A percentile compares a stretch with the other conserved stretches of the same genome.
Evolutionary conservation across 345 rosid genomes (phyloP).

Genomic region (Lumnitzera littorea): DNA sequence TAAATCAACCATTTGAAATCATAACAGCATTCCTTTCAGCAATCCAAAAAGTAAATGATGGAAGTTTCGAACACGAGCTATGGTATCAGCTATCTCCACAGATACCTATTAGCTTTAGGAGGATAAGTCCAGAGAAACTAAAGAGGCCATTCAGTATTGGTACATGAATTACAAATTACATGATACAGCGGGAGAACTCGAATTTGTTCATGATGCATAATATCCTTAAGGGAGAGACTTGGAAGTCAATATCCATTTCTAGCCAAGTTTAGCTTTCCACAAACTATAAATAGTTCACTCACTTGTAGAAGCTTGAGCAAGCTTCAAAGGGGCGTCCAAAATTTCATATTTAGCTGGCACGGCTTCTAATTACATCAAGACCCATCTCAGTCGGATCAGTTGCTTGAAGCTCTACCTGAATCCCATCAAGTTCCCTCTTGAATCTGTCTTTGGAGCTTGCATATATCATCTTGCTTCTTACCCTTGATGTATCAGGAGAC

Average conservation of each 20-base stretch:
- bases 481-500: slow-evolving; percentile 30
- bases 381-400: slow-evolving; percentile 35
- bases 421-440: slow-evolving; percentile 31
- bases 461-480: slow-evolving; percentile 33
- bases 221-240: slow-evolving; percentile 5
- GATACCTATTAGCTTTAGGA: slow-evolving; percentile 1
- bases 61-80: no score
- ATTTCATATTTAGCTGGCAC: slow-evolving; percentile 25
- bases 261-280: slow-evolving; percentile 18
- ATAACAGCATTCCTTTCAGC: no score
- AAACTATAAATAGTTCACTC: slow-evolving; percentile 21
- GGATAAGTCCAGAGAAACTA: not conserved
- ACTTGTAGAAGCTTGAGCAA: slow-evolving; percentile 4
- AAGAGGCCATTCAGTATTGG: slow-evolving; percentile 1
- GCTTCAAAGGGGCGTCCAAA: not conserved
- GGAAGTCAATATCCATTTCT: slow-evolving; percentile 9
- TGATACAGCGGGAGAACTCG: slow-evolving; percentile 4
- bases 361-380: slow-evolving; percentile 29
- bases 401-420: slow-evolving; percentile 29
- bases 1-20: no score
- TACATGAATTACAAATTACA: slow-evolving; percentile 5
- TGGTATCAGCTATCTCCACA: slow-evolving; percentile 9
- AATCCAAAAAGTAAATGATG: no score
- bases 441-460: slow-evolving; percentile 33
- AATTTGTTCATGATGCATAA: slow-evolving; percentile 2